These are phyloP conservation scores for Chalciporus sphaerocephalus DNA, from an alignment of 768 basidiomycete genomes.

Conservation along the genomic window DNA sequence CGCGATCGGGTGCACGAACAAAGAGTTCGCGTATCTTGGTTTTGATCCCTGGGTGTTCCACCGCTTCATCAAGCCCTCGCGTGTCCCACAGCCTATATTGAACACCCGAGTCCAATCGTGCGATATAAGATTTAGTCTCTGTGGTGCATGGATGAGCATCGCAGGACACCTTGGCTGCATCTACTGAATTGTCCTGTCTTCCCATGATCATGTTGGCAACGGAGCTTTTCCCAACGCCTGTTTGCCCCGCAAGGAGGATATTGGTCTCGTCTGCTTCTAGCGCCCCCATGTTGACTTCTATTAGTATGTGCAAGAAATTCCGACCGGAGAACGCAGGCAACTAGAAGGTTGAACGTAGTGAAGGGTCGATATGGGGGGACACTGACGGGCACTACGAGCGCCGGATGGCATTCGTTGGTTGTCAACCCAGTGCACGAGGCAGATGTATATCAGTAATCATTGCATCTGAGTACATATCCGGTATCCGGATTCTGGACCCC, in stretches of 20 bases:
- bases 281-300: slow-evolving; percentile 15
- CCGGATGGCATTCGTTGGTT: neutral
- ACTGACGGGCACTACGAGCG: slow-evolving; percentile 1
- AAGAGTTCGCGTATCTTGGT: slow-evolving; percentile 10
- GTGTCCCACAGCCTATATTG: slow-evolving; percentile 24
- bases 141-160: slow-evolving; percentile 18
- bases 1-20: slow-evolving; percentile 15
- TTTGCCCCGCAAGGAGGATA: slow-evolving; percentile 25
- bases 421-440: slow-evolving; percentile 19
- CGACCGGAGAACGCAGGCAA: neutral
- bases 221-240: slow-evolving; percentile 25
- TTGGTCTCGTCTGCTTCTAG: too few relatives aligned
- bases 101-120: neutral
- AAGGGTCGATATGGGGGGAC: slow-evolving; percentile 1
- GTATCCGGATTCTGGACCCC: neutral
- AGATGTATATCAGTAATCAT: slow-evolving; percentile 21
- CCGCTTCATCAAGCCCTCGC: slow-evolving; percentile 23
- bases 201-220: slow-evolving; percentile 24
- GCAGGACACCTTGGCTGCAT: slow-evolving; percentile 17
- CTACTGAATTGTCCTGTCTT: neutral
- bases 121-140: slow-evolving; percentile 6
- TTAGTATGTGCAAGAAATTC: neutral
- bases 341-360: slow-evolving; percentile 1
- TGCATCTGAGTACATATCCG: neutral
- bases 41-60: slow-evolving; percentile 8